phyloP scores from a whole-genome alignment of 1,139 yeast genomes.

The Ogataea hybrid region DNA sequence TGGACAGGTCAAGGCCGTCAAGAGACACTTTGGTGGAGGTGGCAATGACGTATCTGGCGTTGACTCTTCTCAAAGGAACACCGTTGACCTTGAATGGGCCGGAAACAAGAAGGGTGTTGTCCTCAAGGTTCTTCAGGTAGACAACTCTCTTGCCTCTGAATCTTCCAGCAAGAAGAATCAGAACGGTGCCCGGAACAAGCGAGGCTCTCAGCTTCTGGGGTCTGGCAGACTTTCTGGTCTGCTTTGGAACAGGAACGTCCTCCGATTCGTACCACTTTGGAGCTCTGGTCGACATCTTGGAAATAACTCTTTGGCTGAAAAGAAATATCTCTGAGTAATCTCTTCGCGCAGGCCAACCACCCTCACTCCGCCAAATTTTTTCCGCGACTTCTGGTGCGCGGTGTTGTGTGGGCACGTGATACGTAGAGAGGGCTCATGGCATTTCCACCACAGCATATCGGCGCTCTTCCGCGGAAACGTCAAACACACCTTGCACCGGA shows the following conservation, averaged over 20 bases:
- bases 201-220: constrained; percentile 98
- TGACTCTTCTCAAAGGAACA: constrained; percentile 99
- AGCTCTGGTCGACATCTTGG: constrained; percentile 40
- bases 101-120: constrained; percentile 95
- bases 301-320: constrained; percentile 10
- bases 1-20: constrained; percentile 78
- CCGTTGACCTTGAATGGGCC: constrained; percentile 99
- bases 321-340: constrained; percentile 8
- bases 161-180: constrained; percentile 98
- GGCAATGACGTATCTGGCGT: constrained; percentile 98
- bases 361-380: constrained; percentile 12
- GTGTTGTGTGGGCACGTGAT: constrained; percentile 6
- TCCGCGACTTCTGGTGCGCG: constrained; percentile 8
- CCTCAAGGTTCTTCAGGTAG: constrained; percentile 95
- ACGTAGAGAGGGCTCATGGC: background rate
- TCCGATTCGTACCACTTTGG: constrained; percentile 97
- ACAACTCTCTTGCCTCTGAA: constrained; percentile 99
- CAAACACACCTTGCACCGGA: constrained; percentile 33
- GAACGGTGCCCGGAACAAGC: constrained; percentile 94
- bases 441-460: constrained; percentile 27
- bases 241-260: constrained; percentile 85
- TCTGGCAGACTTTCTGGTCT: constrained; percentile 87
- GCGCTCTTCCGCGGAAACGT: constrained; percentile 24
- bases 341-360: constrained; percentile 6
- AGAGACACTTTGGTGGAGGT: constrained; percentile 90